Base-by-base conservation (phyloP, 176 grass and related monocot species). In the Oryza australiensis region DNA sequence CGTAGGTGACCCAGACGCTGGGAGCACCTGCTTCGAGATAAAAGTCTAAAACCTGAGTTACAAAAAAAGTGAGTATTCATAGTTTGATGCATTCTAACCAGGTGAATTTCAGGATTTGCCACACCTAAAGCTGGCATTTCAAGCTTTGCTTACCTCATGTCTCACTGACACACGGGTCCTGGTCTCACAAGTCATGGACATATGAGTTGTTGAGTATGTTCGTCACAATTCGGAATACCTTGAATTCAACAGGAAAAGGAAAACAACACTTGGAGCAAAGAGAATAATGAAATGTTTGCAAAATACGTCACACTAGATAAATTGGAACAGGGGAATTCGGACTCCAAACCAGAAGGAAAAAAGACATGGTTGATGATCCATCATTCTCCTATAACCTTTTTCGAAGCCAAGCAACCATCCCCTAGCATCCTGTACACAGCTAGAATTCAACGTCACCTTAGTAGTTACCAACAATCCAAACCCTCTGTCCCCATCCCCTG, bases 321-420 rank as follows among this genome's bases (percentile, higher is more conserved):
- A 66, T n/a, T 51, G 60, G 68, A 53, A 64, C 62, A 33, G 2
- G 29, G 29, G 35, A 51, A 78, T 79, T 53, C 79, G 79, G 80
- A 83, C 63, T 83, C 84, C 74, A 79, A 86, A 83, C 84, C 76
- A 70, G 23, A 75, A 79, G 62, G 13, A 75, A 90, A 88, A 90
- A 75, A 27, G 20, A 80, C 75, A 90, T 83, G 88, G 75, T 64
- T 63, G 63, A 68, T 27, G n/a, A 83, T 80, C 88, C 84, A 90
- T 75, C 62, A 80, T 83, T 75, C 80, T 63, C 88, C 75, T 64
- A 83, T 70, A 80, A 80, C 74, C 67, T 74, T 60, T 74, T 60
- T 77, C 74, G 55, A 90, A 67, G 12, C 60, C 62, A 83, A 75
- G 48, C 68, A 86, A 79, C 51, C 68, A 82, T 68, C 79, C 69